Base-by-base conservation (phyloP, 441 rosid species). In the Populus trichocarpa region DNA sequence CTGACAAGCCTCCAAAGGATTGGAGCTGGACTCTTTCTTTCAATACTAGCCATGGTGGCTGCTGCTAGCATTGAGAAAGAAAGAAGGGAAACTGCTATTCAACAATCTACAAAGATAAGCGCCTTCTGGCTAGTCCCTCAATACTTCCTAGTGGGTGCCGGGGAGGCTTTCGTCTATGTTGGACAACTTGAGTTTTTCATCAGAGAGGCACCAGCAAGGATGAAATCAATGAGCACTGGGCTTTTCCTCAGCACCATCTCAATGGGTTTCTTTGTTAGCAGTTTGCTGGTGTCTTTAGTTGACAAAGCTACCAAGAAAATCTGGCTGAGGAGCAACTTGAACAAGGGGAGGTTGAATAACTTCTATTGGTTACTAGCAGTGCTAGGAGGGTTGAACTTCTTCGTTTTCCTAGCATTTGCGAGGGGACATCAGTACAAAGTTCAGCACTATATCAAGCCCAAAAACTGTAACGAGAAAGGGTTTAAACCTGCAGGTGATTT, bases 121-220 rank as follows among this genome's bases (percentile, higher is more conserved):
- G 95, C 92, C 40, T 92, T 92, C 80, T 92, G 92, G 97, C 81
- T 93, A 65, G 83, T 92, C 22, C 90, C 95, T 1, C 98, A 96
- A 68, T 92, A 81, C 74, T 90, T 93, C 82, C 88, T 92, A 1
- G 96, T 93, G 6, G 99, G 99, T 38, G 89, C 93, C 0, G 99
- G 97, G 13, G 98, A 95, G 67, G 97, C 95, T 5, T 96, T 96
- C 76, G 94, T 88, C 40, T 93, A 96, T n/a, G 96, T 91, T 13
- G 98, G 98, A 71, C 96, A 96, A 22, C 98, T 96, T 35, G 97
- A 96, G 87, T 96, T 93, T 81, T 96, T 93, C 84, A 90, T 92
- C 42, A 85, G 93, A 67, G 97, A 96, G 81, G 95, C 97, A 57
- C 98, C 98, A 0, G 93, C 90, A 71, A 86, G 94, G 77, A 93